Evolutionary conservation across 352 stramenopile species (phyloP).

Genomic region (Phytophthora hibernalis): DNA sequence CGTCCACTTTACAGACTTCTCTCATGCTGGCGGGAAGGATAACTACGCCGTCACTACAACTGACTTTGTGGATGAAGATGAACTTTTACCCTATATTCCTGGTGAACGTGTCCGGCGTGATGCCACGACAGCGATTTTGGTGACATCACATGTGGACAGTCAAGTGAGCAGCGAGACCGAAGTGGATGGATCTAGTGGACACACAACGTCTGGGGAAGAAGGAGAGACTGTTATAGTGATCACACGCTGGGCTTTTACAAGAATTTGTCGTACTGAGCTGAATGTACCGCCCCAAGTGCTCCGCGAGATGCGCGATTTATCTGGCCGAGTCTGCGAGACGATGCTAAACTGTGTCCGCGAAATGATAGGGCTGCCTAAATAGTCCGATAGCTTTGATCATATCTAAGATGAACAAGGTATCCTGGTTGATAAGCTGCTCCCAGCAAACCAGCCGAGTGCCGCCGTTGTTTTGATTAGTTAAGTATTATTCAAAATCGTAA

Average conservation of each 20-base stretch:
- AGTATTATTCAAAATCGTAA: no score
- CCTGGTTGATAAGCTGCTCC: no score
- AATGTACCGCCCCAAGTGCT: conserved; percentile 33
- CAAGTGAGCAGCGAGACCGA: conserved; percentile 10
- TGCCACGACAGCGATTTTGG: conserved; percentile 38
- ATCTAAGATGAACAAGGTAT: not conserved
- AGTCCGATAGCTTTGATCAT: not conserved
- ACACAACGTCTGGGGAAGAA: conserved; percentile 33
- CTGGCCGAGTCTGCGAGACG: conserved; percentile 22
- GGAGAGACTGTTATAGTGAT: conserved; percentile 41
- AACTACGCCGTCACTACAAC: conserved; percentile 21
- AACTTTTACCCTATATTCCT: conserved; percentile 46
- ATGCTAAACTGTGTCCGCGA: conserved; percentile 36
- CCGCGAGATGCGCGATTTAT: conserved; percentile 37
- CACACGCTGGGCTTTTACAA: conserved; percentile 41
- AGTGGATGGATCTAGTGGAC: conserved; percentile 2
- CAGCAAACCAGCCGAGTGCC: no score
- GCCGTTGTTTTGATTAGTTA: no score
- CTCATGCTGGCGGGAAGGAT: not conserved
- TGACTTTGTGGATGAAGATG: conserved; percentile 54
- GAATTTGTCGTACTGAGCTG: conserved; percentile 37
- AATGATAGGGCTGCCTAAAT: conserved; percentile 18
- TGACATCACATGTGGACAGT: conserved; percentile 23
- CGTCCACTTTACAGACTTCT: conserved; percentile 25
- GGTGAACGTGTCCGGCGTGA: conserved; percentile 42